phyloP scores from a whole-genome alignment of 1,284 basidiomycete species.

The Irpex rosettiformis region DNA sequence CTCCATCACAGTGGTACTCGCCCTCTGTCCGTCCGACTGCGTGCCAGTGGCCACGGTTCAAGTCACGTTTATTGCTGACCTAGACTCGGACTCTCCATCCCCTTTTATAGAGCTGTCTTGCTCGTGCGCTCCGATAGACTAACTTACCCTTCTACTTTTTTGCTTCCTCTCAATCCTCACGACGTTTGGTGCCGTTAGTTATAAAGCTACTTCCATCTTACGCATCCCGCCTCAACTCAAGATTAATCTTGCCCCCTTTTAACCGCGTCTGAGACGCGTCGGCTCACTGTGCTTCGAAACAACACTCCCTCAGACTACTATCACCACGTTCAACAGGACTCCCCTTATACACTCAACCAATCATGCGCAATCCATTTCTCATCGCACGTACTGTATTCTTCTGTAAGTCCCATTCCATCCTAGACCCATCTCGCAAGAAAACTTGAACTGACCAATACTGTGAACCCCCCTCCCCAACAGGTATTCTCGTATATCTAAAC shows the following conservation, averaged over 20 bases:
- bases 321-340: too few species aligned
- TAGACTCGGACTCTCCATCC: background rate
- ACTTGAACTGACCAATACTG: slow-evolving; percentile 1
- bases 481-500: slow-evolving; percentile 49
- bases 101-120: background rate
- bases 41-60: too few species aligned
- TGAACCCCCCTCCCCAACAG: too few species aligned
- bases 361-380: slow-evolving; percentile 42
- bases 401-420: slow-evolving; percentile 36
- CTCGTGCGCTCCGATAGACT: background rate
- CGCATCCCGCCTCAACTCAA: too few species aligned
- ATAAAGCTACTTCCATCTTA: too few species aligned
- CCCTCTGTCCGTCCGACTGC: too few species aligned
- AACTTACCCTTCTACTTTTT: background rate
- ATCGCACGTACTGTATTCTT: slow-evolving; percentile 54
- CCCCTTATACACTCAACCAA: slow-evolving; percentile 14
- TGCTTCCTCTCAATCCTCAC: background rate
- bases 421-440: background rate
- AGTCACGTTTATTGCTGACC: background rate
- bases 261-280: too few species aligned
- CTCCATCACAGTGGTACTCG: too few species aligned
- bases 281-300: too few species aligned
- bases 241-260: too few species aligned
- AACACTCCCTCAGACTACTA: too few species aligned
- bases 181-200: too few species aligned